Conservation (phyloP, 2,329 filamentous ascomycete genomes). For the Lomentospora prolificans region DNA sequence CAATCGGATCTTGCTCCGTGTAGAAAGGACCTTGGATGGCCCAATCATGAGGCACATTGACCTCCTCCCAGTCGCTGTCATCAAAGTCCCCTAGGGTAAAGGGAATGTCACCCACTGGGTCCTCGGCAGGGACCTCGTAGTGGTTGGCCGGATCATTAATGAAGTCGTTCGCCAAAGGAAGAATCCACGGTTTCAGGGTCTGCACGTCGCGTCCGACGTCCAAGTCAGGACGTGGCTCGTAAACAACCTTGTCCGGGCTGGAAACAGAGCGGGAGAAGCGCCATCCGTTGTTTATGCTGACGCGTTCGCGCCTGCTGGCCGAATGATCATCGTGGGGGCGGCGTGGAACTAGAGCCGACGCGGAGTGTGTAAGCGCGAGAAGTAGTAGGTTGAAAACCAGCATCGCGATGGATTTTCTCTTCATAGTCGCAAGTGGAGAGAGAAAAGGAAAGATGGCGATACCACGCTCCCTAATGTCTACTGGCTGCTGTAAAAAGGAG, state of each 20-base stretch:
- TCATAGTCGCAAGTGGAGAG: neutral
- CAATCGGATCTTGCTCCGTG: slow-evolving; percentile 20
- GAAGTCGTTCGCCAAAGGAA: slow-evolving; percentile 30
- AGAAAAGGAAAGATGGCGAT: no score
- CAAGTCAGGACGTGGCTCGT: slow-evolving; percentile 16
- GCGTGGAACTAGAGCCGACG: neutral
- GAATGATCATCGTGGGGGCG: neutral
- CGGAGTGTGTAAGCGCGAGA: neutral
- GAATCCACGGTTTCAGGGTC: slow-evolving; percentile 30
- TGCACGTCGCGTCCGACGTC: slow-evolving; percentile 10
- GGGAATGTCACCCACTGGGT: slow-evolving; percentile 15
- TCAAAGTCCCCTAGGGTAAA: slow-evolving; percentile 25
- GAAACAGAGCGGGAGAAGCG: slow-evolving; percentile 24
- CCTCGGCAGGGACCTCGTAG: slow-evolving; percentile 19
- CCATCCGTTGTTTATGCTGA: slow-evolving; percentile 27
- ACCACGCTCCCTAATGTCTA: no score
- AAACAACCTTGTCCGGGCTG: slow-evolving; percentile 25
- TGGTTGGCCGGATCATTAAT: slow-evolving; percentile 19
- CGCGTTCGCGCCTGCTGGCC: slow-evolving; percentile 15
- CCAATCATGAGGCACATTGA: slow-evolving; percentile 39
- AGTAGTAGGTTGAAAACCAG: neutral
- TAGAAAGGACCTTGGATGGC: slow-evolving; percentile 36
- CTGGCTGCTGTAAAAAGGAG: no score
- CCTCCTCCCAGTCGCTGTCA: slow-evolving; percentile 29
- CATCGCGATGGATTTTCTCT: neutral